Evolutionary conservation across 495 filamentous ascomycete species (phyloP).

Genomic region (Chaetomidium leptoderma): DNA sequence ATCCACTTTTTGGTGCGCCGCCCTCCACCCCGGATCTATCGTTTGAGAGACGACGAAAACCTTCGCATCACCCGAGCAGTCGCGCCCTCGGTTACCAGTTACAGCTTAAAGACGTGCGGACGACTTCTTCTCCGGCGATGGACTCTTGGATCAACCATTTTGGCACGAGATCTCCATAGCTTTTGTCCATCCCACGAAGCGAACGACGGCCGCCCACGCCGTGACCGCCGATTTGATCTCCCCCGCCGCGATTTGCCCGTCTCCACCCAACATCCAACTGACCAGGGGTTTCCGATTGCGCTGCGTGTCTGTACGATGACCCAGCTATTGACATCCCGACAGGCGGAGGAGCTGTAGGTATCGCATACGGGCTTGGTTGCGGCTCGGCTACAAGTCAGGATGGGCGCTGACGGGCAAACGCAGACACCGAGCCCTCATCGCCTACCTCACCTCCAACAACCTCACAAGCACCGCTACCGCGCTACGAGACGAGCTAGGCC

Average conservation of each 20-base stretch:
- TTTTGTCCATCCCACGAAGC: neutral
- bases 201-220: neutral
- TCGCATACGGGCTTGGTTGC: neutral
- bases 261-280: constrained; percentile 10
- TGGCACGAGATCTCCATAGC: constrained; percentile 1
- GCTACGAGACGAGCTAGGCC: constrained; percentile 59
- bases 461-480: constrained; percentile 62
- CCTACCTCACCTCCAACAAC: constrained; percentile 73
- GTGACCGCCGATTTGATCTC: constrained; percentile 15
- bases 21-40: neutral
- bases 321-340: constrained; percentile 69
- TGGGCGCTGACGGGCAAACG: constrained; percentile 16
- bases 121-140: neutral
- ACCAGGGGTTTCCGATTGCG: constrained; percentile 6
- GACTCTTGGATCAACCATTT: constrained; percentile 1
- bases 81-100: neutral
- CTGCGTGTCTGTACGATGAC: constrained; percentile 53
- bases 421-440: constrained; percentile 88
- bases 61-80: neutral
- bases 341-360: constrained; percentile 84
- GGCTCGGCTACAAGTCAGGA: neutral
- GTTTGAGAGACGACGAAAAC: neutral
- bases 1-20: neutral
- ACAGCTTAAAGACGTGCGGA: neutral
- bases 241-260: constrained; percentile 16